Conservation (phyloP, 2,329 filamentous ascomycete species). For the Talaromyces pinophilus region DNA sequence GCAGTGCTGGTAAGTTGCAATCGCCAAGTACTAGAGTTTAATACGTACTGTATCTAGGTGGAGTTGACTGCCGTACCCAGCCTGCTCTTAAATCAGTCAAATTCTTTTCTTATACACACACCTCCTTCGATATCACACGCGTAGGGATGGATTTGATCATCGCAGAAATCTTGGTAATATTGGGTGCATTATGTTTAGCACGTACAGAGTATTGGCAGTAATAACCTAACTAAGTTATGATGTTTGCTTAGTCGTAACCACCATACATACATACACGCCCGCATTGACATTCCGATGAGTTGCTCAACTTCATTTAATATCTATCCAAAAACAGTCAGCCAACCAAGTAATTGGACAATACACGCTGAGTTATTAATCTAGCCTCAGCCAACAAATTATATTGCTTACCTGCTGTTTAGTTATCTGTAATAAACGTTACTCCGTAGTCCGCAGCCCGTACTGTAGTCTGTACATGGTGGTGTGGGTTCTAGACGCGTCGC, state of each 20-base stretch:
- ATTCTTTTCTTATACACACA: neutral
- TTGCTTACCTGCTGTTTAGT: neutral
- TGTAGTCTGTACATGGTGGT: neutral
- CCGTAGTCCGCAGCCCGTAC: neutral
- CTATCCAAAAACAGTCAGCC: neutral
- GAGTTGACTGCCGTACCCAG: neutral
- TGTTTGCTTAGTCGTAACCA: neutral
- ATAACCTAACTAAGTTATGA: neutral
- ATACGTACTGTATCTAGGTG: neutral
- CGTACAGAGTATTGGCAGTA: neutral
- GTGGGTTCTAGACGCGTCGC: slow-evolving; percentile 9
- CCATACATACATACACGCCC: slow-evolving; percentile 1
- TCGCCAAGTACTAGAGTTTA: neutral
- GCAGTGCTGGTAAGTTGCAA: neutral
- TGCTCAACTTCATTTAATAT: slow-evolving; percentile 1
- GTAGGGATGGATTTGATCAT: neutral
- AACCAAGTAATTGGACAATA: neutral
- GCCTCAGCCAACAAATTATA: neutral
- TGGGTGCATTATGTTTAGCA: neutral
- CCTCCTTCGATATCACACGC: neutral
- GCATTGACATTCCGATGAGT: slow-evolving; percentile 7
- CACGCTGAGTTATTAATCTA: neutral
- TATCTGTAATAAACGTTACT: neutral
- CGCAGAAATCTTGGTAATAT: neutral
- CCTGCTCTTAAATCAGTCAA: neutral